A percentile compares a stretch with the other conserved stretches of the same genome.
Evolutionary conservation across 192 early-diverging fungal species (phyloP).

Genomic region (Oehlia diaphana): DNA sequence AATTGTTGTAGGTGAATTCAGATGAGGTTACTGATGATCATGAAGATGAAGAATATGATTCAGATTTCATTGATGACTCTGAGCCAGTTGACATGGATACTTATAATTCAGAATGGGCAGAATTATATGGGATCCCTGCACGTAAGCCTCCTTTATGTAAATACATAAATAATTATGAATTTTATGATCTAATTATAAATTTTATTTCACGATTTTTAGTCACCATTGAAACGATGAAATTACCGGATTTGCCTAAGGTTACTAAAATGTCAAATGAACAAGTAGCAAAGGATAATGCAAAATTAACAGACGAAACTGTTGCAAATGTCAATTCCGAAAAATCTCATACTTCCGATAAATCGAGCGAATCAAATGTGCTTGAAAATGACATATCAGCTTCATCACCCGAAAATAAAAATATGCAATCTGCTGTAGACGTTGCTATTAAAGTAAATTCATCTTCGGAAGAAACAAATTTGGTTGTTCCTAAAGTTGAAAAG

Average conservation of each 20-base stretch:
- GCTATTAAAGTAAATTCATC: background rate
- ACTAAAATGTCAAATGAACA: background rate
- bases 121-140: background rate
- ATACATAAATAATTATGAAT: background rate
- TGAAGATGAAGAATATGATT: background rate
- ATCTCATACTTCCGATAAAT: background rate
- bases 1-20: background rate
- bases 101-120: background rate
- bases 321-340: background rate
- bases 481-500: background rate
- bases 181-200: background rate
- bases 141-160: background rate
- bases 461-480: background rate
- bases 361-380: background rate
- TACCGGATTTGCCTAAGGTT: background rate
- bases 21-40: background rate
- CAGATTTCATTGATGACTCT: slow-evolving; percentile 11
- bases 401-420: background rate
- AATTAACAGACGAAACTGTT: background rate
- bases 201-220: background rate
- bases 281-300: background rate
- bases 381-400: too few species aligned
- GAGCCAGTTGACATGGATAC: background rate
- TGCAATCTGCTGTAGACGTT: background rate
- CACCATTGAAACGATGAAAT: background rate